Conservation (phyloP, 2,329 filamentous ascomycete species). For the Ascochyta koolunga region DNA sequence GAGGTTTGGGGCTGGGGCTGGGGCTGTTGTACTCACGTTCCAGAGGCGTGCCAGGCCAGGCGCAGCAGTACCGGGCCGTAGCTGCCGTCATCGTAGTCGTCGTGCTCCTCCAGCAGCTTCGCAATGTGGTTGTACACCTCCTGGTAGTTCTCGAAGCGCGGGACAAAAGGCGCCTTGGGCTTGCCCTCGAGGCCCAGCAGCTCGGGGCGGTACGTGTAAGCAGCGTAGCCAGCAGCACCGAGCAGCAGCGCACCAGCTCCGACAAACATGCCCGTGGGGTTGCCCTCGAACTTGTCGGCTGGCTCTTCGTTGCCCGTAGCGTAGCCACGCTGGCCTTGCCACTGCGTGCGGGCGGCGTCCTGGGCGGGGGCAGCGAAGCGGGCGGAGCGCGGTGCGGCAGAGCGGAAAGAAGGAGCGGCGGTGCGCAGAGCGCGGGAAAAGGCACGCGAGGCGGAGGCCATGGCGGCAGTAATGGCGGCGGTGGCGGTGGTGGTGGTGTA, state of each 20-base stretch:
- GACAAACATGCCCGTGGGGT: constrained; percentile 49
- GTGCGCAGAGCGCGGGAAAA: constrained; percentile 50
- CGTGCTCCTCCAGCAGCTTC: constrained; percentile 78
- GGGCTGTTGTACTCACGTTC: constrained; percentile 61
- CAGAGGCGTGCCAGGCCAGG: constrained; percentile 91
- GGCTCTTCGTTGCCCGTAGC: constrained; percentile 63
- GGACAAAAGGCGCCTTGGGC: constrained; percentile 64
- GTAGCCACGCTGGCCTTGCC: constrained; percentile 76
- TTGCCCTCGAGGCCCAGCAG: constrained; percentile 44
- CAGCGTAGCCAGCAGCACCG: constrained; percentile 36
- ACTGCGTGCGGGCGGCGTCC: constrained; percentile 74
- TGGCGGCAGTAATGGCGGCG: constrained; percentile 16
- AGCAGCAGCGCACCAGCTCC: constrained; percentile 41
- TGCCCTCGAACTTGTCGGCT: constrained; percentile 55
- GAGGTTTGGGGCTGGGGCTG: background rate
- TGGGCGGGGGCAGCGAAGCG: constrained; percentile 65
- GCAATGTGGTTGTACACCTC: constrained; percentile 92
- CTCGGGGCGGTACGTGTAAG: constrained; percentile 64
- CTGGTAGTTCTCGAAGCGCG: constrained; percentile 88
- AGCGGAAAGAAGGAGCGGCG: constrained; percentile 57
- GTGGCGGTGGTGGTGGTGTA: background rate
- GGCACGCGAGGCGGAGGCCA: constrained; percentile 45
- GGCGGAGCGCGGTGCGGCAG: constrained; percentile 61
- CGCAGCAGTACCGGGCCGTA: constrained; percentile 91
- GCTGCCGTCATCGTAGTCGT: constrained; percentile 95